Base-by-base conservation (phyloP, 2,329 filamentous ascomycete genomes). In the Aspergillus sp. region DNA sequence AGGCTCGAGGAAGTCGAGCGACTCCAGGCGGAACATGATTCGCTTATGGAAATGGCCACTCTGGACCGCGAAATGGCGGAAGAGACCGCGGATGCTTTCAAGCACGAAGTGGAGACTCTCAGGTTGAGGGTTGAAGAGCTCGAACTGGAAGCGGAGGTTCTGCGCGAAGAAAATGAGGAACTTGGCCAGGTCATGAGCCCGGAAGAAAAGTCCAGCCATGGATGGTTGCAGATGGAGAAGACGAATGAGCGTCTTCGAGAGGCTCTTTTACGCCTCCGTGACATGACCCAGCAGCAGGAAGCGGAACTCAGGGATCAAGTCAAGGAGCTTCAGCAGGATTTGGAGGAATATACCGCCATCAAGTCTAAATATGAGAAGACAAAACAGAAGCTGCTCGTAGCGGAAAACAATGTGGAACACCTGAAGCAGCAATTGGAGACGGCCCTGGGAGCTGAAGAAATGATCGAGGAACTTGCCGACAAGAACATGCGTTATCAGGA, bases 41-140 rank as follows among this genome's bases (percentile, higher is more conserved):
- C 88, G 3, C 86, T 90, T 6, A 79, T 97, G 70, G 95, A 99
- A 77, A 86, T 95, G 76, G 92, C 92, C 6, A 89, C 91, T 0
- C 81, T 99, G 25, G 95, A 99, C 73, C 87, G 91, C 48, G 94
- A 99, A 75, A 96, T 98, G 90, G 95, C 95, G 0, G 93, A 99
- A 75, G 94, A 97, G 76, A 92, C 88, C 47, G 89, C 91, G 0
- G 95, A 98, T 66, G 87, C 89, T 17, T 82, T 90, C 54, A 95
- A 92, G 73, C 84, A 86, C 1, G 93, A 99, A 71, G 80, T 96
- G 23, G 90, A 96, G 39, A 84, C 86, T 2, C 75, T 96, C 56
- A 91, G 91, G 70, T 80, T 85, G 60, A 92, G 88, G 70, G 78
- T 87, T 1, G 93, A 98, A 73, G 93, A 98, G 74, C 81, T 96